Base-by-base conservation (phyloP, 345 rosid genomes). In the Dimocarpus longan region DNA sequence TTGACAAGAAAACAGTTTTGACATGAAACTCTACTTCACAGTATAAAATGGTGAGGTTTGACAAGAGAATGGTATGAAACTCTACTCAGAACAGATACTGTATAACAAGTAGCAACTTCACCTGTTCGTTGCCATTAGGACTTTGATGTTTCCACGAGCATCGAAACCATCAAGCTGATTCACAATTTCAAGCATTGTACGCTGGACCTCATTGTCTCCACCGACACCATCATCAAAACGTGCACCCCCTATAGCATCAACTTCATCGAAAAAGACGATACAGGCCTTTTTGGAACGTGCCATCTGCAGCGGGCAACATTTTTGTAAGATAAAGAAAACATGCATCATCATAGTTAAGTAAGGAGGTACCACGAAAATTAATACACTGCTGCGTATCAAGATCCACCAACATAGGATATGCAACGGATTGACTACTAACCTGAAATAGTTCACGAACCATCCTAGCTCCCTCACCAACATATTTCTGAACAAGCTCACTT, bases 91-190 rank as follows among this genome's bases (percentile, higher is more conserved):
- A 66, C 46, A 32, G 32, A 63, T 52, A 43, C 10, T 71, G 62
- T 39, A 32, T 39, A 26, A 19, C 24, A 40, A 52, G 6, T 4
- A 62, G 70, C 75, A 64, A 56, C 10, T 77, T 68, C 1, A 93
- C 99, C 99, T 94, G 86, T 96, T 96, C 26, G 99, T 96, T 71
- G 99, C 99, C 99, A 96, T 96, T n/a, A 96, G 88, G n/a, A 96
- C 99, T 86, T 95, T 94, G 79, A 96, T 96, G 85, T 96, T 96
- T 76, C 98, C 99, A 59, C 98, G 94, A 24, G 99, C 94, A 56
- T 94, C 95, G 73, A 94, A 94, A 11, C 98, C 97, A 78, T 94
- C 98, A 74, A 94, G 94, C 78, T 94, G 95, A 76, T 94, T 94
- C 24, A 91, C 95, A 70, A 94, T 92, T 85, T 92, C 97, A 81